Evolutionary conservation across 2,329 filamentous ascomycete genomes (phyloP), one percentile per base, ranked within the genome.

Genomic region (Aureobasidium zeae): DNA sequence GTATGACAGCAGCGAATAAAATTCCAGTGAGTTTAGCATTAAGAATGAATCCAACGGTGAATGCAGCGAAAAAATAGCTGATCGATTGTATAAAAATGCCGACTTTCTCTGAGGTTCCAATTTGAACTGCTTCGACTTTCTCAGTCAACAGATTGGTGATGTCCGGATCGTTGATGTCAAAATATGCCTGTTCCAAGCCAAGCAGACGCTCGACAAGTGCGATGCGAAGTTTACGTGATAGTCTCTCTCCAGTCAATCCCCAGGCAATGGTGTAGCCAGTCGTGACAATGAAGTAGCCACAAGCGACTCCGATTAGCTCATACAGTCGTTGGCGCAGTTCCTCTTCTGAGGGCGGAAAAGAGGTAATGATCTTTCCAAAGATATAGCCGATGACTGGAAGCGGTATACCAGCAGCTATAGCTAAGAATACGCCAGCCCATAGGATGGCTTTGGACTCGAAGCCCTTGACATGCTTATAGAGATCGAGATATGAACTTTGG

Each of bases 131-230:
- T 45, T 68, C 65, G 15, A 64, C 65, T 49, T 67, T 68, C 32
- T 67, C 65, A 6, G 65, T 68, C 5, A 69, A 55, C 19, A 67
- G 59, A 11, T 58, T 60, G 12, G 68, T 66, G 52, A 73, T 66
- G 53, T 74, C 70, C 15, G 70, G 65, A 26, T 68, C 64, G 48
- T 68, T 59, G 10, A 65, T 64, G 46, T 75, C 71, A 48, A 72
- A 70, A 51, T 70, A 74, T 9, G 68, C 60, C 51, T 71, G 68
- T 39, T 74, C 70, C 53, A 73, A 65, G 21, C 71, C 65, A 16
- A 74, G 55, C 6, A 70, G 63, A 47, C 66, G 65, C 25, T 68
- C 57, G 11, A 75, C 58, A 22, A 73, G 60, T 26, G 61, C 60
- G 46, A 67, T 65, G 34, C 71, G 62, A 5, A 72, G 56, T 22